These are phyloP conservation scores for Tubosaeta sp. DNA, from an alignment of 768 basidiomycete genomes.

Conservation along the genomic window DNA sequence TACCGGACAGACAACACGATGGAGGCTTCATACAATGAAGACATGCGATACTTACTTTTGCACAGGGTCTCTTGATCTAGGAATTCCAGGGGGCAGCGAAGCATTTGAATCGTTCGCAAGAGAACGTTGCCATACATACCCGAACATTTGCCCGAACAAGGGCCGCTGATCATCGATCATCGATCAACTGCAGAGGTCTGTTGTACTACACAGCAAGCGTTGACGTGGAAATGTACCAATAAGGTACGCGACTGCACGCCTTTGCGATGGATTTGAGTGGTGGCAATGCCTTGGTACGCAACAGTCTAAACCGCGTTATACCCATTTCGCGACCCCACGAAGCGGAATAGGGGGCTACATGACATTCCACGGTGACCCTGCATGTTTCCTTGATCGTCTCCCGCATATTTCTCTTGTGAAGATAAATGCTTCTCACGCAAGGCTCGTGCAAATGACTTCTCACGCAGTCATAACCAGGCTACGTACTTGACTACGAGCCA, in stretches of 20 bases:
- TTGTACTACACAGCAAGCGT: background rate
- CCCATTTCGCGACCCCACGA: background rate
- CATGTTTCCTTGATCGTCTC: background rate
- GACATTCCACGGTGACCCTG: background rate
- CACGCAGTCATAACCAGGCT: background rate
- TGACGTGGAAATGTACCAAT: slow-evolving; percentile 1
- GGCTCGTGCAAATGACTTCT: background rate
- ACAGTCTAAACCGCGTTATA: background rate
- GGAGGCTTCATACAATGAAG: background rate
- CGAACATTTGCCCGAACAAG: background rate
- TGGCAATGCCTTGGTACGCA: background rate
- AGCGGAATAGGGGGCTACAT: background rate
- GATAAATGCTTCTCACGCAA: background rate
- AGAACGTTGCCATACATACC: background rate
- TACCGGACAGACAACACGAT: background rate
- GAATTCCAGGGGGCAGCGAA: background rate
- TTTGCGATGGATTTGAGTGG: background rate
- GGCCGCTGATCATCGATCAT: no score
- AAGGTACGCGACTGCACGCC: background rate
- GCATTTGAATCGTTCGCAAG: background rate
- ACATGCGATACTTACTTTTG: background rate
- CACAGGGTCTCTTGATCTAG: background rate
- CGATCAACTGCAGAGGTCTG: background rate
- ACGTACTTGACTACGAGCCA: background rate
- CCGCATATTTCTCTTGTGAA: background rate